Conservation (phyloP, 2,329 filamentous ascomycete species). For the Arthrobotrys conoides region DNA sequence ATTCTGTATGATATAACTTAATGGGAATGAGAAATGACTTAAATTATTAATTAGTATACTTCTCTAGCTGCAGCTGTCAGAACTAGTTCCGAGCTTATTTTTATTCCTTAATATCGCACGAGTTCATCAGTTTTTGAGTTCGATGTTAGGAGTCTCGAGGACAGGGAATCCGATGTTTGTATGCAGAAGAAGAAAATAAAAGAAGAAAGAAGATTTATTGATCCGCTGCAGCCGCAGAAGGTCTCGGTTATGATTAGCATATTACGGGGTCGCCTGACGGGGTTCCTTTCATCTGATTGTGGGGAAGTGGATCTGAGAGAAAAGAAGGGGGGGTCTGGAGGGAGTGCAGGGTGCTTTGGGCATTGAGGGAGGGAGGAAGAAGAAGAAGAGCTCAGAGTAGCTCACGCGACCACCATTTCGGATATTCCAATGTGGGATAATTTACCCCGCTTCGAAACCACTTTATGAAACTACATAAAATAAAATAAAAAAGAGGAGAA, state of each 20-base stretch:
- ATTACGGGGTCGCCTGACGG: not conserved
- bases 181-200: not conserved
- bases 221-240: constrained; percentile 6
- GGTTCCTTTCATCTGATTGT: not conserved
- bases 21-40: not conserved
- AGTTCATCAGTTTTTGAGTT: no score
- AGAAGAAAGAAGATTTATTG: not conserved
- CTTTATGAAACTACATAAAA: not conserved
- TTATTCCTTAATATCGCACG: no score
- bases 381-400: not conserved
- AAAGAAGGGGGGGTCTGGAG: not conserved
- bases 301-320: constrained; percentile 3
- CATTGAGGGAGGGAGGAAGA: not conserved
- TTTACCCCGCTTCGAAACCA: not conserved
- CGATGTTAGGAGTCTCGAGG: no score
- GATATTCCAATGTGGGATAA: not conserved
- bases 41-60: not conserved
- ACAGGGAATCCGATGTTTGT: no score
- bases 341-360: not conserved
- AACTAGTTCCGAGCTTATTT: no score
- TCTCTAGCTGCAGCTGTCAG: not conserved
- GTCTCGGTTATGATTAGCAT: not conserved
- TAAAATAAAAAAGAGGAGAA: not conserved
- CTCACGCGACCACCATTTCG: constrained; percentile 8
- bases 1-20: not conserved